A percentile compares a stretch with the other conserved stretches of the same genome.
phyloP scores from a whole-genome alignment of 164 flowering plant genomes.

The Chimonanthus salicifolius region DNA sequence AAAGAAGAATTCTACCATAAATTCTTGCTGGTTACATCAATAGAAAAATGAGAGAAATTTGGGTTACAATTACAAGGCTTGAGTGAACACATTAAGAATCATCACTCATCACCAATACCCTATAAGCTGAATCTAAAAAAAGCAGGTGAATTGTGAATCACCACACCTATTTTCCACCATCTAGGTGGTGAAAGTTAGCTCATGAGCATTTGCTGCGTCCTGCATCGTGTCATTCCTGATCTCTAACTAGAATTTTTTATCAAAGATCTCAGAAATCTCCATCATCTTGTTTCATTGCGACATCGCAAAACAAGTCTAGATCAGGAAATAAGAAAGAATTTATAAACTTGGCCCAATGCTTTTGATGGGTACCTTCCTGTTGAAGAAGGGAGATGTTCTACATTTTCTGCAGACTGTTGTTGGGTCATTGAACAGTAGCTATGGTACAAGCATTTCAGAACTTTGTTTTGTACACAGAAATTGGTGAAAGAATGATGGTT shows the following conservation, averaged over 20 bases:
- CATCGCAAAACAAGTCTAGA: neutral
- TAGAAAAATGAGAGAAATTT: neutral
- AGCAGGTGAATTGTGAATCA: neutral
- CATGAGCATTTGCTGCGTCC: neutral
- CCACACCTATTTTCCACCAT: neutral
- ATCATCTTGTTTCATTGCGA: neutral
- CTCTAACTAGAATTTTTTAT: neutral
- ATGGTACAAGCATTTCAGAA: constrained; percentile 4
- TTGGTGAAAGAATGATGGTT: constrained; percentile 6
- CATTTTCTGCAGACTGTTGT: neutral
- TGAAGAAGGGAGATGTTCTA: neutral
- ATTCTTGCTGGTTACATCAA: neutral
- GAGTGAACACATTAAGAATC: neutral
- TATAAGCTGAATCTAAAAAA: neutral
- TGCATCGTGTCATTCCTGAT: neutral
- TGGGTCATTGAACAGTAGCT: neutral
- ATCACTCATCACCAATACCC: neutral
- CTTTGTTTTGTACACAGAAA: constrained; percentile 9
- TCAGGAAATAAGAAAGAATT: neutral
- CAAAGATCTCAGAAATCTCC: neutral
- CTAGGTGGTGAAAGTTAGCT: neutral
- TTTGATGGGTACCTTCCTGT: neutral
- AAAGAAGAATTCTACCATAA: neutral
- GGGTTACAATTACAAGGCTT: neutral
- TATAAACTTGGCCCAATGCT: neutral